These are phyloP conservation scores for Colletotrichum tamarilloi DNA, from an alignment of 2,329 filamentous ascomycete genomes.

Conservation along the genomic window DNA sequence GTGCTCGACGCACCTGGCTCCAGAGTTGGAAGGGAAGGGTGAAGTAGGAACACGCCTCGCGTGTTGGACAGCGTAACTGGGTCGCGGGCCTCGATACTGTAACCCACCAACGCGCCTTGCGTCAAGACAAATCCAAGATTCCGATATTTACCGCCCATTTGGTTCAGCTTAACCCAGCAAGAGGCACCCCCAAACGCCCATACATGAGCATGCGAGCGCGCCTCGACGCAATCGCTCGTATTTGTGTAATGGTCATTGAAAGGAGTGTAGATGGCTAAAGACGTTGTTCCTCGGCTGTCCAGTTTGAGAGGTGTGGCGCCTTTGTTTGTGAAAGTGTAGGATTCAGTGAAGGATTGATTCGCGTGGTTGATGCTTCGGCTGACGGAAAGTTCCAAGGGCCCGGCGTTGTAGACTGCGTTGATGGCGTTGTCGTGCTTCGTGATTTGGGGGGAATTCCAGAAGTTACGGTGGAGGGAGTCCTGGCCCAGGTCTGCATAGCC, in stretches of 20 bases:
- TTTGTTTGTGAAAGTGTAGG: constrained; percentile 26
- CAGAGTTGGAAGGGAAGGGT: constrained; percentile 19
- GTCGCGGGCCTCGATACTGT: constrained; percentile 34
- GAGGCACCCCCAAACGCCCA: constrained; percentile 30
- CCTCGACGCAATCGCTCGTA: constrained; percentile 17
- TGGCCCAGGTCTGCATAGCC: constrained; percentile 27
- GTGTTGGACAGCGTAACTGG: constrained; percentile 29
- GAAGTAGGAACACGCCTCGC: constrained; percentile 30
- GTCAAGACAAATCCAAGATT: constrained; percentile 31
- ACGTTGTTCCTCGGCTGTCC: constrained; percentile 4
- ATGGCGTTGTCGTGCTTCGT: background rate
- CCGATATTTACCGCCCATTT: constrained; percentile 30
- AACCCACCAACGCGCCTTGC: constrained; percentile 21
- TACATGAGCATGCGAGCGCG: constrained; percentile 25
- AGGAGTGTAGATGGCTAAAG: constrained; percentile 30
- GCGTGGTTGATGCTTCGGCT: constrained; percentile 7
- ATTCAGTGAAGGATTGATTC: constrained; percentile 18
- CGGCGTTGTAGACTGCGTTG: background rate
- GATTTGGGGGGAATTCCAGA: constrained; percentile 27
- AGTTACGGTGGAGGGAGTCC: constrained; percentile 19
- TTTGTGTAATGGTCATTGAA: constrained; percentile 36
- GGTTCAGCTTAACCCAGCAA: constrained; percentile 31
- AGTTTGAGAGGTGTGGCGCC: constrained; percentile 10
- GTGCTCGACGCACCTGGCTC: constrained; percentile 14
- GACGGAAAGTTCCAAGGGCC: constrained; percentile 21